A percentile compares a stretch with the other conserved stretches of the same genome.
These are phyloP conservation scores for Microcos paniculata DNA, from an alignment of 345 rosid genomes.

Conservation along the genomic window DNA sequence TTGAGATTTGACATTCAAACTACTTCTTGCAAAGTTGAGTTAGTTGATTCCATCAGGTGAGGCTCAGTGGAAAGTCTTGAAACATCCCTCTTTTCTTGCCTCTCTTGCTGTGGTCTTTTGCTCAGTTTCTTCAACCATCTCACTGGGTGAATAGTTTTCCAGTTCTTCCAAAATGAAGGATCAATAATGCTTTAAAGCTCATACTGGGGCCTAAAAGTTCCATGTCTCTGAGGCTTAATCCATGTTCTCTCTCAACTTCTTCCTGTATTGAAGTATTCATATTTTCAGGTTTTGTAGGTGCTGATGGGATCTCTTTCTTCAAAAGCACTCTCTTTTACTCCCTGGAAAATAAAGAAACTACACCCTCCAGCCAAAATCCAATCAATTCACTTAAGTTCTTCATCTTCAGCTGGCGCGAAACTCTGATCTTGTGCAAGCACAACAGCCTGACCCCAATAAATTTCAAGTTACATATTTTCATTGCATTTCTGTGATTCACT, in stretches of 20 bases:
- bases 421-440: slow-evolving; percentile 25
- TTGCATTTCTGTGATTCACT: too few species aligned
- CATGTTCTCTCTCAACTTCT: neutral
- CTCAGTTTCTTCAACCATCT: slow-evolving; percentile 17
- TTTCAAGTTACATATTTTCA: too few species aligned
- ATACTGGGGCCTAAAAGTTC: slow-evolving; percentile 4
- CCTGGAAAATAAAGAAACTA: slow-evolving; percentile 34
- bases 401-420: slow-evolving; percentile 25
- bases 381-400: slow-evolving; percentile 35
- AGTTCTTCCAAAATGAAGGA: slow-evolving; percentile 21
- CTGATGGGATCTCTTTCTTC: slow-evolving; percentile 33
- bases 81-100: slow-evolving; percentile 2
- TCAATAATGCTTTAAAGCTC: slow-evolving; percentile 4
- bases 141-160: slow-evolving; percentile 5
- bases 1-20: slow-evolving; percentile 12
- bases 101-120: slow-evolving; percentile 6
- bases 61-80: neutral
- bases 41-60: slow-evolving; percentile 13
- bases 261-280: slow-evolving; percentile 14
- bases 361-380: slow-evolving; percentile 39
- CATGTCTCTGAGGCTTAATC: slow-evolving; percentile 4
- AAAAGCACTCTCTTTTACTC: slow-evolving; percentile 34
- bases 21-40: slow-evolving; percentile 15
- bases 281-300: slow-evolving; percentile 25
- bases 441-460: too few species aligned